A percentile compares a stretch with the other conserved stretches of the same genome.
Evolutionary conservation across 768 basidiomycete genomes (phyloP).

Genomic region (Coprinopsis marcescibilis): DNA sequence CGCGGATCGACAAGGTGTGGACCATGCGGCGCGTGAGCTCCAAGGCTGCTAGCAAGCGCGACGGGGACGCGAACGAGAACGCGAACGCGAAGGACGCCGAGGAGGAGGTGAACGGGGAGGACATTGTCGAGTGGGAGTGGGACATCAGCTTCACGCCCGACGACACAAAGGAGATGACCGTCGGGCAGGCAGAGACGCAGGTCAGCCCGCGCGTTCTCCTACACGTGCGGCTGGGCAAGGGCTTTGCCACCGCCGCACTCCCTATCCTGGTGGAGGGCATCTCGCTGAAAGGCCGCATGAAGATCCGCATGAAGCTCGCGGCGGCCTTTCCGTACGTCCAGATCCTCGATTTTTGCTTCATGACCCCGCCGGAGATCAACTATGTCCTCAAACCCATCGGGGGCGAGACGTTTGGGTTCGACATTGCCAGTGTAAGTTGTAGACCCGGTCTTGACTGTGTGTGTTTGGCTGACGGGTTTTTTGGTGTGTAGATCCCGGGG

Average conservation of each 20-base stretch:
- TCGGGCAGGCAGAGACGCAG: slow-evolving; percentile 62
- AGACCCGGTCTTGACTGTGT: slow-evolving; percentile 4
- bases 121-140: slow-evolving; percentile 96
- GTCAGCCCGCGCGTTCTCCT: slow-evolving; percentile 93
- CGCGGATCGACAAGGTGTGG: slow-evolving; percentile 84
- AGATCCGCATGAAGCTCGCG: slow-evolving; percentile 88
- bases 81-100: too few species aligned
- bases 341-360: slow-evolving; percentile 84
- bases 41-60: too few species aligned
- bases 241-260: slow-evolving; percentile 73
- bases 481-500: slow-evolving; percentile 69
- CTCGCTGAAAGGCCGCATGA: slow-evolving; percentile 77
- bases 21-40: too few species aligned
- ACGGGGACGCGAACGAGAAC: too few species aligned
- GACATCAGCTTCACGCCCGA: slow-evolving; percentile 90
- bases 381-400: slow-evolving; percentile 95
- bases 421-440: slow-evolving; percentile 67
- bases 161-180: slow-evolving; percentile 81
- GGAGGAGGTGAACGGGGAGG: slow-evolving; percentile 73
- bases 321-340: slow-evolving; percentile 91
- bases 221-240: slow-evolving; percentile 81
- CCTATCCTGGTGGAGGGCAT: slow-evolving; percentile 92
- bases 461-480: slow-evolving; percentile 1
- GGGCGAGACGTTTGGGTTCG: slow-evolving; percentile 93
- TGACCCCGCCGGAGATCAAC: slow-evolving; percentile 90